These are phyloP conservation scores for Ophiostoma himal-ulmi DNA, from an alignment of 2,329 filamentous ascomycete species.

Conservation along the genomic window DNA sequence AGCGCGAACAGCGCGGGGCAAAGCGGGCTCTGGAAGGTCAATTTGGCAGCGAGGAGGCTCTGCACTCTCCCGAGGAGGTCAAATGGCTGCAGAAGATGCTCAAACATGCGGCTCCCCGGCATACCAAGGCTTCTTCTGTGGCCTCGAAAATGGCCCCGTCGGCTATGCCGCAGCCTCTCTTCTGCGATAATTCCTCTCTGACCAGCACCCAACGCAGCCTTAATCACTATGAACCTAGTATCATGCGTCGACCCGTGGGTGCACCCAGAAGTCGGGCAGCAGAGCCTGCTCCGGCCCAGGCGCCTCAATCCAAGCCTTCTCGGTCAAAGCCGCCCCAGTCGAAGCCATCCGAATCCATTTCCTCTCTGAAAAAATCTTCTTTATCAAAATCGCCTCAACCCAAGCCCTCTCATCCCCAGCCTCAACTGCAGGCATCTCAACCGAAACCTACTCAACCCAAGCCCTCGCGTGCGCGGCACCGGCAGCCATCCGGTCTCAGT, in stretches of 20 bases:
- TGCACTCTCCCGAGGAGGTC: not conserved
- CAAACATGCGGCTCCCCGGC: not conserved
- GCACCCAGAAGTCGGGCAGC: not conserved
- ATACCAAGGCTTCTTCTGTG: not conserved
- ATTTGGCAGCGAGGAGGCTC: not conserved
- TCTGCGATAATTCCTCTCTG: not conserved
- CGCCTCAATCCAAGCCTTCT: not conserved
- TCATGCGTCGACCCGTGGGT: conserved; percentile 12
- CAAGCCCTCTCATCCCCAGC: too few species aligned
- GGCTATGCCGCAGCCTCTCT: conserved; percentile 1
- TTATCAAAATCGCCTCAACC: not conserved
- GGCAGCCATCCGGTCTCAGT: not conserved
- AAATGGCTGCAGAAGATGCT: not conserved
- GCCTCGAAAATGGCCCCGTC: not conserved
- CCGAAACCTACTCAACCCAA: not conserved
- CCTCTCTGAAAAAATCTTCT: not conserved
- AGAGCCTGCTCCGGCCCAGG: too few species aligned
- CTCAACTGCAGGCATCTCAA: too few species aligned
- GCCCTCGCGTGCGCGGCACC: not conserved
- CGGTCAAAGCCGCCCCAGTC: not conserved
- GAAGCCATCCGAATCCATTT: too few species aligned
- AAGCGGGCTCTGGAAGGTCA: conserved; percentile 3
- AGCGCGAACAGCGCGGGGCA: not conserved
- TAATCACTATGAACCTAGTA: conserved; percentile 16
- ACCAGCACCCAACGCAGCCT: conserved; percentile 1